Conservation (phyloP, 2,329 filamentous ascomycete species). For the Hymenoscyphus fructigenus region DNA sequence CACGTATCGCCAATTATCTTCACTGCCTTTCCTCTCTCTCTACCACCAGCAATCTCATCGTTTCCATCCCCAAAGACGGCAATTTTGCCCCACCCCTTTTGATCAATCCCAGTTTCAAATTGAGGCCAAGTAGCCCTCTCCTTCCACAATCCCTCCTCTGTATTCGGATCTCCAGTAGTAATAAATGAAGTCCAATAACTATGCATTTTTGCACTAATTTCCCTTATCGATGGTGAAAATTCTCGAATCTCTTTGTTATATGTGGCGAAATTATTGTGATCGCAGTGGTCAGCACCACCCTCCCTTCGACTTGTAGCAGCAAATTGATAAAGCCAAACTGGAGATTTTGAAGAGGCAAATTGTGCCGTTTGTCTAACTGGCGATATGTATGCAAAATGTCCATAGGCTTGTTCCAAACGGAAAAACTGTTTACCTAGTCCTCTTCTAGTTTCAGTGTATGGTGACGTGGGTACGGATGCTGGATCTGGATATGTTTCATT, state of each 20-base stretch:
- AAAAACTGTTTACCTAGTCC: slow-evolving; percentile 55
- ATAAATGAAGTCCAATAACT: slow-evolving; percentile 38
- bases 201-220: slow-evolving; percentile 33
- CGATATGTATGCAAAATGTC: slow-evolving; percentile 63
- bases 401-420: slow-evolving; percentile 60
- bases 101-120: slow-evolving; percentile 19
- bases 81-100: slow-evolving; percentile 29
- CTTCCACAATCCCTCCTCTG: slow-evolving; percentile 20
- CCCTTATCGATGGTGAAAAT: slow-evolving; percentile 10
- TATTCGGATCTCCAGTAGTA: slow-evolving; percentile 35
- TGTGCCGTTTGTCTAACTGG: slow-evolving; percentile 61
- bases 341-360: slow-evolving; percentile 34
- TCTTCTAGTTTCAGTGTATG: slow-evolving; percentile 41
- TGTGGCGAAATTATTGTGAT: slow-evolving; percentile 46
- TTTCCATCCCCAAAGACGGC: slow-evolving; percentile 62
- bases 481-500: slow-evolving; percentile 64
- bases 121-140: slow-evolving; percentile 26
- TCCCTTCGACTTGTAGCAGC: slow-evolving; percentile 43
- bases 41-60: slow-evolving; percentile 47
- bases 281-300: slow-evolving; percentile 44
- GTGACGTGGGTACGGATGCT: slow-evolving; percentile 39
- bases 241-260: slow-evolving; percentile 34
- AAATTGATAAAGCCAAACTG: slow-evolving; percentile 60
- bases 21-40: slow-evolving; percentile 44
- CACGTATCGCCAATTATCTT: slow-evolving; percentile 43